phyloP scores from a whole-genome alignment of 2,329 filamentous ascomycete genomes.

The Aspergillus ochraceus region DNA sequence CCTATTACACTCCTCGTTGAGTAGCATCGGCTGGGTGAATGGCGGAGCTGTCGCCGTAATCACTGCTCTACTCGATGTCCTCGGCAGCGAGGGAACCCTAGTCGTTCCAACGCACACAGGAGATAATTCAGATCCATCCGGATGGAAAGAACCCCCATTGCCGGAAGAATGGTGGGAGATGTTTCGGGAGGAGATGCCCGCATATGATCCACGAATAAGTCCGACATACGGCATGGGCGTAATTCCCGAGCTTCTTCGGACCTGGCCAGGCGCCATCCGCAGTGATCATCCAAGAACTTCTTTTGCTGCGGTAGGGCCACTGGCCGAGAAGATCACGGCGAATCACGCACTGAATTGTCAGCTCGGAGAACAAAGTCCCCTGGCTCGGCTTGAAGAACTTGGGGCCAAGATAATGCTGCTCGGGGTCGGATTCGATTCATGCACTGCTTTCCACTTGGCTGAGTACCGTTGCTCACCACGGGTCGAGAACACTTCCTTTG shows the following conservation, averaged over 20 bases:
- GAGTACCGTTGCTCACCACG: not conserved
- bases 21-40: not conserved
- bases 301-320: not conserved
- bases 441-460: not conserved
- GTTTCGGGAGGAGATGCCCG: not conserved
- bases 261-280: not conserved
- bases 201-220: not conserved
- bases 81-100: not conserved
- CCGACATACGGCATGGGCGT: not conserved
- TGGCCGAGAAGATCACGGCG: not conserved
- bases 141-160: not conserved
- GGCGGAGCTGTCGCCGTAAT: not conserved
- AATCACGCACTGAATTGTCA: not conserved
- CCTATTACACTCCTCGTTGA: not conserved
- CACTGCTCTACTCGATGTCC: not conserved
- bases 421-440: not conserved
- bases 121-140: not conserved
- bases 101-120: not conserved
- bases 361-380: not conserved
- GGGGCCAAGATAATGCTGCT: not conserved
- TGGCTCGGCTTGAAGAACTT: not conserved
- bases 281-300: not conserved
- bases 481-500: not conserved
- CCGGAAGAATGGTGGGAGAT: not conserved
- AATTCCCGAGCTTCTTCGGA: not conserved